Percentiles rank a stretch among this genome's conserved stretches.
Evolutionary conservation across 2,329 filamentous ascomycete genomes (phyloP).

Genomic region (Colletotrichum sp.): DNA sequence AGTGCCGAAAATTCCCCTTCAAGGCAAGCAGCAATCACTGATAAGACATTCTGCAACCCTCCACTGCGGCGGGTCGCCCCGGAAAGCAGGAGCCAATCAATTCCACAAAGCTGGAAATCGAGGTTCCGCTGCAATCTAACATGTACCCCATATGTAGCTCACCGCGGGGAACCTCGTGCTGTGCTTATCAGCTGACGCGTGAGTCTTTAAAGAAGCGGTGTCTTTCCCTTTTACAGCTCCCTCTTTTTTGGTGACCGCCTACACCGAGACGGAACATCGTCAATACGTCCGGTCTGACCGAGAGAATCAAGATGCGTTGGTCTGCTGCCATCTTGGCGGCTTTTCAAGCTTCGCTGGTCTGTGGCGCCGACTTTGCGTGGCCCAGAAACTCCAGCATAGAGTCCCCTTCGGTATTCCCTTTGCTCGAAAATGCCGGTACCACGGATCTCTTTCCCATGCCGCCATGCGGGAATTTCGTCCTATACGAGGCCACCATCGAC

Average conservation of each 20-base stretch:
- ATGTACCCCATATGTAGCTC: neutral
- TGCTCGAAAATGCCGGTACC: constrained; percentile 40
- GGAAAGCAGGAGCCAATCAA: neutral
- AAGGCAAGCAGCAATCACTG: neutral
- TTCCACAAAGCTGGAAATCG: neutral
- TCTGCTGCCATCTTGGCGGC: neutral
- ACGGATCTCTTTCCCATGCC: constrained; percentile 64
- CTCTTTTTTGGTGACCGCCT: neutral
- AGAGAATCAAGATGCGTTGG: neutral
- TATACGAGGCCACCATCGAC: constrained; percentile 75
- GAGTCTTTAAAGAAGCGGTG: neutral
- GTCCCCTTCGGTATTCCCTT: constrained; percentile 35
- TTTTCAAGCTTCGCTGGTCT: neutral
- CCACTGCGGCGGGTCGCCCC: neutral
- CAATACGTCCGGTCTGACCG: neutral
- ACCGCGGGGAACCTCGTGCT: neutral
- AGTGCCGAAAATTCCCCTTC: neutral
- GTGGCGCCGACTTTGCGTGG: neutral
- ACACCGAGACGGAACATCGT: neutral
- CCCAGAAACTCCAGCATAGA: neutral
- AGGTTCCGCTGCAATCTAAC: neutral
- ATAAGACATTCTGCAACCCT: neutral
- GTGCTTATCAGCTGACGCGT: neutral
- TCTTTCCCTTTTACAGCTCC: neutral
- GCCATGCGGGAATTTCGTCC: constrained; percentile 60